Percentiles rank a stretch among this genome's conserved stretches.
Conservation (phyloP, 306 rosid genomes). For the Oxytropis ochrocephala region DNA sequence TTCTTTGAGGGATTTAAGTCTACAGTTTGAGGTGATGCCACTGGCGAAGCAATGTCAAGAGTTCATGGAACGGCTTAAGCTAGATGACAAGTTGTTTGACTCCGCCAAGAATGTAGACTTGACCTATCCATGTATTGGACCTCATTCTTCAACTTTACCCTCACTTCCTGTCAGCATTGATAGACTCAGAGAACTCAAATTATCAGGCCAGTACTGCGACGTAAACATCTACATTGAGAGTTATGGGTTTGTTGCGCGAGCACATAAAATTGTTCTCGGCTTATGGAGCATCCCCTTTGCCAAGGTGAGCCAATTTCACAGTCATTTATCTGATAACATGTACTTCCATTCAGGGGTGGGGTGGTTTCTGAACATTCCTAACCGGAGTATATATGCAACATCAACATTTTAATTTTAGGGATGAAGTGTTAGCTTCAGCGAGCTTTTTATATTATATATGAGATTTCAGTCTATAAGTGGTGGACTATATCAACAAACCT, state of each 20-base stretch:
- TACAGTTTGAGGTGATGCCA: slow-evolving; percentile 63
- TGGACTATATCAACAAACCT: slow-evolving; percentile 9
- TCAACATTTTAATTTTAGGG: not conserved
- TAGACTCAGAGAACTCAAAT: slow-evolving; percentile 52
- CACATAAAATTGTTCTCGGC: slow-evolving; percentile 81
- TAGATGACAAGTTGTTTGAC: slow-evolving; percentile 46
- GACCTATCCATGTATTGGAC: slow-evolving; percentile 48
- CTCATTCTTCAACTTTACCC: slow-evolving; percentile 58
- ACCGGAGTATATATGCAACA: not conserved
- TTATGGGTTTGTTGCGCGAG: slow-evolving; percentile 52
- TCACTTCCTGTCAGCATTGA: slow-evolving; percentile 49
- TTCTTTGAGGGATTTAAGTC: slow-evolving; percentile 63
- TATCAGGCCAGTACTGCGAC: slow-evolving; percentile 65
- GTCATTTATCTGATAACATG: not conserved
- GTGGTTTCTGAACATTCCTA: not conserved
- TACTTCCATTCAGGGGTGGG: not conserved
- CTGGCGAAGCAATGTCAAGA: slow-evolving; percentile 84
- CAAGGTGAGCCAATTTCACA: slow-evolving; percentile 47
- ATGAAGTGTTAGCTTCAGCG: slow-evolving; percentile 7
- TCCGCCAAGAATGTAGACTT: slow-evolving; percentile 53
- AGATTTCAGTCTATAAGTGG: not conserved
- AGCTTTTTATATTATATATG: not conserved
- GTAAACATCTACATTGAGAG: slow-evolving; percentile 56
- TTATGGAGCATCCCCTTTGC: slow-evolving; percentile 89
- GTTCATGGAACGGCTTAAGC: slow-evolving; percentile 47